A percentile compares a stretch with the other conserved stretches of the same genome.
These are phyloP conservation scores for Kazachstania viticola DNA, from an alignment of 805 yeast species.

Conservation along the genomic window DNA sequence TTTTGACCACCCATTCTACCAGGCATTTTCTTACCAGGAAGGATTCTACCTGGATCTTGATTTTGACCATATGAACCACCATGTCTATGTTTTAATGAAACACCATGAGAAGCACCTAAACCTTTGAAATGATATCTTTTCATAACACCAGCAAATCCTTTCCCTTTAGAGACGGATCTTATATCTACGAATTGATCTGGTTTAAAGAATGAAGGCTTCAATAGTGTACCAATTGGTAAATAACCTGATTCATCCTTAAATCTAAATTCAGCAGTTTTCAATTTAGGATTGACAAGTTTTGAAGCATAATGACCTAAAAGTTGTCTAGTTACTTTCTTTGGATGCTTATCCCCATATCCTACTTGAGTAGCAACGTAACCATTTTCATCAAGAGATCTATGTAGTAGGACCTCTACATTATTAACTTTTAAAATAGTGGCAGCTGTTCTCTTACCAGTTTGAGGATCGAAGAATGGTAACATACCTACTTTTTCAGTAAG, in stretches of 20 bases:
- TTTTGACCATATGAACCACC: slow-evolving; percentile 97
- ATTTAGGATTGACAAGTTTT: slow-evolving; percentile 79
- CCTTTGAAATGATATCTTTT: slow-evolving; percentile 86
- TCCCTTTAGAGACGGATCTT: slow-evolving; percentile 74
- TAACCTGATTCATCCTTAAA: slow-evolving; percentile 56
- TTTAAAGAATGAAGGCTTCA: slow-evolving; percentile 75
- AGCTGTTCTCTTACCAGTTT: slow-evolving; percentile 56
- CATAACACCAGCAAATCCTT: slow-evolving; percentile 98
- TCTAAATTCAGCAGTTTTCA: slow-evolving; percentile 63
- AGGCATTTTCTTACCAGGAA: slow-evolving; percentile 97
- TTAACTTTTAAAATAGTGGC: slow-evolving; percentile 85
- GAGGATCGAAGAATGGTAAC: slow-evolving; percentile 68
- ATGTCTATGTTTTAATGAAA: slow-evolving; percentile 81
- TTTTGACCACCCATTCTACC: slow-evolving; percentile 84
- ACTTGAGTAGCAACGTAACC: slow-evolving; percentile 82
- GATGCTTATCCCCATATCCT: slow-evolving; percentile 65
- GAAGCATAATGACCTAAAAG: slow-evolving; percentile 66
- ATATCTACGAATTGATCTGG: slow-evolving; percentile 79
- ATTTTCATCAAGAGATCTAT: slow-evolving; percentile 56
- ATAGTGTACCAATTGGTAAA: slow-evolving; percentile 63
- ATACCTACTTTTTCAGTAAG: slow-evolving; percentile 81
- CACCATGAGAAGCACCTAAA: slow-evolving; percentile 91
- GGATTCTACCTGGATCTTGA: slow-evolving; percentile 90
- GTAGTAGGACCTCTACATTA: slow-evolving; percentile 73
- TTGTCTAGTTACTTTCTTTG: slow-evolving; percentile 50